Evolutionary conservation across 1,139 yeast genomes (phyloP), one percentile per base, ranked within the genome.

Genomic region (Kurtzmaniella natalensis): DNA sequence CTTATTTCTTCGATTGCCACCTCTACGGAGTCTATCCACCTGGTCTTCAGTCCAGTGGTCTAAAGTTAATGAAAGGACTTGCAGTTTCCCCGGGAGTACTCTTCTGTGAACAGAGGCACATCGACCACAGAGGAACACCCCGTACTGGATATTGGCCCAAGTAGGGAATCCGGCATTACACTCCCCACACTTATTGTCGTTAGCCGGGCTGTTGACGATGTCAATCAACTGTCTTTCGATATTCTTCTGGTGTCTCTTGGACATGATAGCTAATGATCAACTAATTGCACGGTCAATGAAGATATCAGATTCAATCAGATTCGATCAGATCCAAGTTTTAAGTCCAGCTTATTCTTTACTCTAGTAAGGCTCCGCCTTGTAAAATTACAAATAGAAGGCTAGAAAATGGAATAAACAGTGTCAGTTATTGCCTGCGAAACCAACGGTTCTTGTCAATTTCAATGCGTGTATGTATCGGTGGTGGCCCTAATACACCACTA

Each of bases 71-170:
- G 95, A 85, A 43, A 94, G 77, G 5, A 88, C 83, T 44, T 75
- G 75, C 16, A 95, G 81, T 4, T 86, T 65, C 43, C 79, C 83
- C 0, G 42, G 37, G 40, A 89, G 60, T 10, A 64, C 53, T 22
- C 85, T 74, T 43, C 94, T 72, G 57, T 89, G 97, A 25, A 75
- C 68, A 8, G 84, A 74, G 7, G 89, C 87, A 67, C 94, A 83
- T 42, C 88, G 63, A 4, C 89, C 92, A 59, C 94, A 83, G 19
- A 83, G 60, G 40, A 83, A 76, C 4, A 82, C 60, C 18, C 92
- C 92, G 31, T 78, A 45, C 42, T 55, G 65, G 41, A 53, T 59
- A 25, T 70, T 64, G 4, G 73, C 74, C 74, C 74, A 69, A 1
- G 74, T 82, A 4, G 92, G 92, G 53, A 72, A 78, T 3, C 69